Base-by-base conservation (phyloP, 2,329 filamentous ascomycete species). In the Hyphodiscus sp. region DNA sequence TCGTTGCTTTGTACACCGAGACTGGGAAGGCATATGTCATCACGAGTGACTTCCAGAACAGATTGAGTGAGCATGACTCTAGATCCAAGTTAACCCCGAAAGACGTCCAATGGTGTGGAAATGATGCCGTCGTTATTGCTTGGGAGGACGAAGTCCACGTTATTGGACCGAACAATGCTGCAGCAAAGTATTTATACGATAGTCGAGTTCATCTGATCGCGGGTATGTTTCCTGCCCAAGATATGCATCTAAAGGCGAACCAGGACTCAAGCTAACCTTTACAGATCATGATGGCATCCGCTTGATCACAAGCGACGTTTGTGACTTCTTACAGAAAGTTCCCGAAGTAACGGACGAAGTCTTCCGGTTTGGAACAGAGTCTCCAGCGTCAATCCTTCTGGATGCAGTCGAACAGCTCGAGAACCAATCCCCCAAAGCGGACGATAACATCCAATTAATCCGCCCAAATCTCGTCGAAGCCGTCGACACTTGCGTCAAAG, bases 131-230 rank as follows among this genome's bases (percentile, higher is more conserved):
- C 2, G 82, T 96, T 26, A 83, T 99, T 63, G 91, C 91, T 0
- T 99, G 94, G 94, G 94, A 97, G 67, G 94, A 99, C 66, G 94
- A 99, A 69, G 86, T 99, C 3, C 94, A 96, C 66, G 79, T 99
- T 26, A 87, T 99, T 56, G 94, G 92, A 0, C 90, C 91, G 0
- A 87, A 85, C 41, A 89, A 89, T 44, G 81, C 87, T 10, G 84
- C 87, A 5, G 83, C 74, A 43, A 85, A 82, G 57, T 94, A 91
- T 69, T 92, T 91, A 63, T 97, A 97, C 69, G 91, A 97, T 65
- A 89, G 86, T 9, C 85, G 89, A 58, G 87, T 99, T 13, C 94
- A 97, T 69, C 79, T 97, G 2, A 76, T 96, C 43, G 86, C 91
- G 16, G 91, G 95, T 76, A 78, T 80, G 70, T 51, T 48, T 18